A percentile compares a stretch with the other conserved stretches of the same genome.
Evolutionary conservation across 2,329 filamentous ascomycete species (phyloP).

Genomic region (Pseudogymnoascus sp.): DNA sequence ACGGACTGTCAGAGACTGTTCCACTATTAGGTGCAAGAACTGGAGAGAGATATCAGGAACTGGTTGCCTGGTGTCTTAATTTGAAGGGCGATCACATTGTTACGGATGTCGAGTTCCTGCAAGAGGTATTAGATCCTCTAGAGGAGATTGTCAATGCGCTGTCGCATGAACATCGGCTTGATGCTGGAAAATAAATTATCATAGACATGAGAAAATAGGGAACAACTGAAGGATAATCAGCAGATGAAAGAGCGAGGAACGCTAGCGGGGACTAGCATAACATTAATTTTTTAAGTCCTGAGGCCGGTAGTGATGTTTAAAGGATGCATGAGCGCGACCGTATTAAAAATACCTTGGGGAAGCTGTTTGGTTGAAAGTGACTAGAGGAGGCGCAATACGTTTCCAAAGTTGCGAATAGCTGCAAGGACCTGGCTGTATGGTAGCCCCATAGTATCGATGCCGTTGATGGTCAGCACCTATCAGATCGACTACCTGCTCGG

Average conservation of each 20-base stretch:
- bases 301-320: too few species aligned
- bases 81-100: background rate
- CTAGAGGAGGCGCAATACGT: too few species aligned
- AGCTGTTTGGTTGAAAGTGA: too few species aligned
- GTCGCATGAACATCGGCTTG: background rate
- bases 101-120: background rate
- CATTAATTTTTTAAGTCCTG: too few species aligned
- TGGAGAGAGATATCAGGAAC: constrained; percentile 2
- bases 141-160: background rate
- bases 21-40: background rate
- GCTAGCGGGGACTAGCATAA: too few species aligned
- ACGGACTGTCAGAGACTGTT: background rate
- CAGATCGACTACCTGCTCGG: too few species aligned
- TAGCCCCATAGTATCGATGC: too few species aligned
- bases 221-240: background rate
- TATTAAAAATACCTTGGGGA: too few species aligned
- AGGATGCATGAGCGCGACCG: too few species aligned
- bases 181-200: background rate
- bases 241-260: background rate
- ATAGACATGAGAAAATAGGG: background rate
- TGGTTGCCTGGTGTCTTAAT: constrained; percentile 5
- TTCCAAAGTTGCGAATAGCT: too few species aligned
- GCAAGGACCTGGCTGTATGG: too few species aligned
- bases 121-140: background rate
- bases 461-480: too few species aligned